These are phyloP conservation scores for Umbelopsis ramanniana DNA, from an alignment of 192 early-diverging fungal genomes.

Conservation along the genomic window DNA sequence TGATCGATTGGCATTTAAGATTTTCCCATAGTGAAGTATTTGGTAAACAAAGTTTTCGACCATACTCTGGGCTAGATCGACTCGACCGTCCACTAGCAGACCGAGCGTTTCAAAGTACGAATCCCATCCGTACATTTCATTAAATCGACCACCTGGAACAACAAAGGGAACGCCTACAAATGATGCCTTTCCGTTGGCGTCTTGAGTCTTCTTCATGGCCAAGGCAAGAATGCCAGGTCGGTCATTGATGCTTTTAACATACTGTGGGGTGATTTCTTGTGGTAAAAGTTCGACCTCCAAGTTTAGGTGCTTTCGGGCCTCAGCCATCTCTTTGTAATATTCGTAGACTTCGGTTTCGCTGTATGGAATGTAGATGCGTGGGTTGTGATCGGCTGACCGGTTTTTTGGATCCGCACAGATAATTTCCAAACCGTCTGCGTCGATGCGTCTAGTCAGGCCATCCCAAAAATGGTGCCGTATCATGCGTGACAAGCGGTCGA, in stretches of 20 bases:
- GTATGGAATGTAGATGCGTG: constrained; percentile 92
- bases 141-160: constrained; percentile 98
- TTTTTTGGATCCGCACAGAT: constrained; percentile 96
- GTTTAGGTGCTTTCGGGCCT: constrained; percentile 66
- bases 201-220: constrained; percentile 60
- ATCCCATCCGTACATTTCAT: constrained; percentile 99
- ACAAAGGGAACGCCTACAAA: constrained; percentile 89
- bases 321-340: constrained; percentile 79
- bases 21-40: constrained; percentile 98
- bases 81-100: constrained; percentile 81
- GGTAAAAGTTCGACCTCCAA: constrained; percentile 86
- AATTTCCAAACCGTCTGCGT: constrained; percentile 81
- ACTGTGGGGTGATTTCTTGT: constrained; percentile 82
- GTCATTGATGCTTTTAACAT: constrained; percentile 90
- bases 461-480: constrained; percentile 97
- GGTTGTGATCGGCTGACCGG: constrained; percentile 69
- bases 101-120: constrained; percentile 94
- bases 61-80: constrained; percentile 91
- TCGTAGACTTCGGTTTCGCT: constrained; percentile 73
- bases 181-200: constrained; percentile 42
- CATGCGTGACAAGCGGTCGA: constrained; percentile 87
- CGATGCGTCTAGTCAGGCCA: constrained; percentile 87
- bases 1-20: constrained; percentile 96
- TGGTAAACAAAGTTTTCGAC: constrained; percentile 98
- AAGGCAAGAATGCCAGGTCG: constrained; percentile 90